A percentile compares a stretch with the other conserved stretches of the same genome.
These are phyloP conservation scores for Suillus weaverae DNA, from an alignment of 768 basidiomycete genomes.

Conservation along the genomic window DNA sequence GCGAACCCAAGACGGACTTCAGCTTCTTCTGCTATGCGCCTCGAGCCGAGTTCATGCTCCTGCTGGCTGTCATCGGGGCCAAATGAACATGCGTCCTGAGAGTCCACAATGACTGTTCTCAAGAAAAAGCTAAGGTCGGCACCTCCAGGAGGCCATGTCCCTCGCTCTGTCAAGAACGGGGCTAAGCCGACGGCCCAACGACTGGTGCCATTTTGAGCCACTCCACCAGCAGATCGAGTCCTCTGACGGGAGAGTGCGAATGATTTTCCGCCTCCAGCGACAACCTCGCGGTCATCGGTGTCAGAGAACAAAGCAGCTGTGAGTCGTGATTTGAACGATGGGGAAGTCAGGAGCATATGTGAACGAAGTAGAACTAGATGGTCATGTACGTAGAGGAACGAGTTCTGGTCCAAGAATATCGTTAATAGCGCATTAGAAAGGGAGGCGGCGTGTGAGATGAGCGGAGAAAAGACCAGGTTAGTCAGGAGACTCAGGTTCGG, in stretches of 20 bases:
- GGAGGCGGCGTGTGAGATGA: constrained; percentile 57
- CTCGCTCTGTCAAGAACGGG: constrained; percentile 66
- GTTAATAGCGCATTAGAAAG: constrained; percentile 68
- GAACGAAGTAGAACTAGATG: constrained; percentile 72
- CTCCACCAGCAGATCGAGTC: constrained; percentile 17
- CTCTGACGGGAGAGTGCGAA: constrained; percentile 25
- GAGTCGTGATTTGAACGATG: constrained; percentile 72
- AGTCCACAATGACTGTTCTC: constrained; percentile 82
- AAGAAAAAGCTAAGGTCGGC: constrained; percentile 82
- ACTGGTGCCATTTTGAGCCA: constrained; percentile 19
- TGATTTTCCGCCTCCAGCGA: constrained; percentile 25
- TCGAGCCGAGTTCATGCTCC: constrained; percentile 34
- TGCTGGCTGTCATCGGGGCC: constrained; percentile 21
- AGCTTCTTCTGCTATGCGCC: constrained; percentile 54
- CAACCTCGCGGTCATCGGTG: constrained; percentile 47
- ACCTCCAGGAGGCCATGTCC: constrained; percentile 86
- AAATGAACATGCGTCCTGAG: constrained; percentile 44
- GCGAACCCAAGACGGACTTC: constrained; percentile 83
- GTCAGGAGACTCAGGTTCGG: constrained; percentile 66
- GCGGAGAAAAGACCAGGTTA: constrained; percentile 59
- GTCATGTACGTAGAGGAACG: constrained; percentile 64
- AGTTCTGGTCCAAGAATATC: constrained; percentile 62
- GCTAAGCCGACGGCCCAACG: constrained; percentile 75
- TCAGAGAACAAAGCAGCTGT: constrained; percentile 78
- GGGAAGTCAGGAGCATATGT: constrained; percentile 71